These are phyloP conservation scores for Sarocladiaceae sp. DNA, from an alignment of 2,329 filamentous ascomycete species.

Conservation along the genomic window DNA sequence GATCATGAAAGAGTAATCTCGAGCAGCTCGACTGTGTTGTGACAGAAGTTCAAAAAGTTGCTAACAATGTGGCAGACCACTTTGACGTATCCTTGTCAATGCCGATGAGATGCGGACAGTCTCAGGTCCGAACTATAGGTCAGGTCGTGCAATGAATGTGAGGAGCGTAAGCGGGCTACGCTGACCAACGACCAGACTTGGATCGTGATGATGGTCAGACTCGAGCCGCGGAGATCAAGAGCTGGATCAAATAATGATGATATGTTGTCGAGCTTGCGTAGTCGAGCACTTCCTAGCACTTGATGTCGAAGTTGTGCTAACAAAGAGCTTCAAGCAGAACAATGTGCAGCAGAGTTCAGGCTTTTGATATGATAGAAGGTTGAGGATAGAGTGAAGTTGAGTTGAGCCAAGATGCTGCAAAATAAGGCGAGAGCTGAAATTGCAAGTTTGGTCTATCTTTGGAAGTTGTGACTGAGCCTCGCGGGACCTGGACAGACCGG, in stretches of 20 bases:
- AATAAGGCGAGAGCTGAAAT: not conserved
- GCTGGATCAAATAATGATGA: not conserved
- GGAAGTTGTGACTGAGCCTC: slow-evolving; percentile 10
- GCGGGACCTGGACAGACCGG: slow-evolving; percentile 19
- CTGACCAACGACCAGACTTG: slow-evolving; percentile 8
- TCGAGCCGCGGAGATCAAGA: not conserved
- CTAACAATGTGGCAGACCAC: not conserved
- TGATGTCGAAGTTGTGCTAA: not conserved
- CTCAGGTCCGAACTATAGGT: not conserved
- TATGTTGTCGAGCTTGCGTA: not conserved
- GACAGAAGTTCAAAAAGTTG: not conserved
- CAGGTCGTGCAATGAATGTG: not conserved
- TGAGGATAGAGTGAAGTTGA: not conserved
- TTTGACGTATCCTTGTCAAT: no score
- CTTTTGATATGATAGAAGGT: not conserved
- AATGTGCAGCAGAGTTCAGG: not conserved
- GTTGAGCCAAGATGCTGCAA: not conserved
- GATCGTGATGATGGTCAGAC: not conserved
- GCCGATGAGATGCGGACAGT: not conserved
- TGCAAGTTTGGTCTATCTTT: slow-evolving; percentile 10
- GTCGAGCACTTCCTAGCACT: not conserved
- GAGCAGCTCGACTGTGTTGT: not conserved
- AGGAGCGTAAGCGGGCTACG: slow-evolving; percentile 10
- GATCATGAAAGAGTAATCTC: not conserved
- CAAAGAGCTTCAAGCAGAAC: not conserved